Evolutionary conservation across 2,329 filamentous ascomycete species (phyloP), one percentile per base, ranked within the genome.

Genomic region (Fusarium abutilonis): DNA sequence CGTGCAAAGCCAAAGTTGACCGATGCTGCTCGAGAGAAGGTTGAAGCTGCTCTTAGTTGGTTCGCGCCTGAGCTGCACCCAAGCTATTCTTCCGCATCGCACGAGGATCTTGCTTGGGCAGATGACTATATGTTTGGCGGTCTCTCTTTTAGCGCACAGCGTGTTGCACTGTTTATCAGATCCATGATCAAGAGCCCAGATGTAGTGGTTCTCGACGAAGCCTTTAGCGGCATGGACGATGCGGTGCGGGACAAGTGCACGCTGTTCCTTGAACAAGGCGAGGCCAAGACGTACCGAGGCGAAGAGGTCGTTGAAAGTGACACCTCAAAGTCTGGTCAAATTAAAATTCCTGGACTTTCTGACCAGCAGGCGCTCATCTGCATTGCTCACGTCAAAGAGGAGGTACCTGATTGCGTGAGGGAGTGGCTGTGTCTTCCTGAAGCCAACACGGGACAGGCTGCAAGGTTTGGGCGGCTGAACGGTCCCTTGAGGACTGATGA

Each of bases 361-460:
- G 79, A 86, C 1, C 75, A 86, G 19, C 94, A 98, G 76, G 93
- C 93, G 1, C 78, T 99, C 50, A 84, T 98, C n/a, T 92, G 93
- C 63, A 94, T 98, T 57, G 95, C 92, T 60, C 95, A 99, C 77
- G 83, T 94, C 59, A 88, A 88, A 61, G 93, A 97, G 69, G 95
- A 99, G 75, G 90, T 98, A 9, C 95, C 95, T 0, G 88, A 89
- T 45, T 89, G 88, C 65, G 85, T 97, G 21, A 80, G 92, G 42
- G 87, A 96, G 72, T 98, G 91, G 89, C 81, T 98, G 46, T 93
- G 91, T 73, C 79, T 97, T 28, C 93, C 94, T 1, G 90, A 93
- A 75, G 83, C 89, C 4, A 90, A 89, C 49, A 86, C 86, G 2
- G 84, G 84, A 1, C 68, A 72, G 31, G 76, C 82, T 14, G 87